Evolutionary conservation across 805 yeast species (phyloP), one percentile per base, ranked within the genome.

Genomic region (Danielia oregonensis): DNA sequence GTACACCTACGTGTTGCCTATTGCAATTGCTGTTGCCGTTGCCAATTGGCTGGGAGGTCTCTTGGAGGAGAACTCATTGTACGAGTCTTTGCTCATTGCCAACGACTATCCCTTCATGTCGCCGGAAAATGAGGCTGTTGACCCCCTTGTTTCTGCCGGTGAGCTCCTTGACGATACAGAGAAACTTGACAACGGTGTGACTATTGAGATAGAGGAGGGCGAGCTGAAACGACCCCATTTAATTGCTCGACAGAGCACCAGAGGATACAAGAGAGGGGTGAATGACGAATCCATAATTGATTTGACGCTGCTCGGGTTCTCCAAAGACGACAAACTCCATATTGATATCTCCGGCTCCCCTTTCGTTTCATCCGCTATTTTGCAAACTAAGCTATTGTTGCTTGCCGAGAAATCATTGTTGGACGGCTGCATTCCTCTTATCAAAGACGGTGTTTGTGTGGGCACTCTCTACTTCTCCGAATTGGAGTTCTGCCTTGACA

Each of bases 31-130:
- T 2, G 74, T 76, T 30, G 68, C 79, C 6, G 73, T 72, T n/a
- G 68, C 79, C 2, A 74, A 74, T 45, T 72, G 79, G 78, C 62
- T 72, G 7, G 80, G 79, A 3, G 63, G 66, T 29, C 57, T 72
- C 4, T 55, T 76, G 22, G 80, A 76, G 41, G 73, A 70, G 13
- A 54, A 58, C 38, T 72, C 79, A 4, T 46, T 77, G 4, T 76
- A 76, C 42, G 80, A 74, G 41, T 54, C 67, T 11, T 44, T 74
- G 24, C 65, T 76, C 26, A 54, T 59, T 28, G 59, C 60, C 33
- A 74, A 73, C 45, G 70, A 73, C 36, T 74, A 69, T 42, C 82
- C 82, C 7, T 76, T 73, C 42, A 57, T 76, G 59, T 68, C 75
- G 12, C 52, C 72, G 0, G 65, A 57, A 36, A 49, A 51, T 11